Evolutionary conservation across 768 basidiomycete species (phyloP), one percentile per base, ranked within the genome.

Genomic region (Auriscalpium microsporum): DNA sequence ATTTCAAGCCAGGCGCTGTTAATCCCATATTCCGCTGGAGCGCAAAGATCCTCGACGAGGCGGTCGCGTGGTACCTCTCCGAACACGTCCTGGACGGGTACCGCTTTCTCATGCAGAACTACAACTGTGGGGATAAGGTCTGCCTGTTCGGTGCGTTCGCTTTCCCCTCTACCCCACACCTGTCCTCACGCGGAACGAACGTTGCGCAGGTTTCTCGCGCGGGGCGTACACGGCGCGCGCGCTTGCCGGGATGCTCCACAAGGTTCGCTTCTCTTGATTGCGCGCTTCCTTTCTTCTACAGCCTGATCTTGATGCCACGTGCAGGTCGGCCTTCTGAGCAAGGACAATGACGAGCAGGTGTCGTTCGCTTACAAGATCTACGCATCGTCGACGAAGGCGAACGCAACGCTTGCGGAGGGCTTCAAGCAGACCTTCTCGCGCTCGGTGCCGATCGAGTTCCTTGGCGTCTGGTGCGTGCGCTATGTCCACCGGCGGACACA

Each of bases 61-160:
- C 85, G 0, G 68, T 89, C 56, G 90, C 89, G 19, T 89, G 86
- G 87, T 89, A 84, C 62, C 72, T 90, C 44, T 81, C 83, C 52
- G 76, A 64, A 1, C 87, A 90, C 68, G 83, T 90, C 21, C 78
- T 82, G 69, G 83, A 78, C 9, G 90, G 90, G 0, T 92, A 91
- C 68, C 73, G 71, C 58, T 91, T 84, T 67, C 69, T 91, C 52
- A 90, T 91, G 89, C 76, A 85, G 58, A 90, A 86, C 62, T 89
- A 85, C 64, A 73, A 71, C n/a, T 62, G 69, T 0, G 90, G 88
- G 1, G 87, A 89, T 65, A 87, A 77, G 66, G 79, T 90, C 35
- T 88, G 83, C 63, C 67, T 90, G 19, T 88, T 89, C 55, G 87
- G 85, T 83, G 54, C 23, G 72, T 62, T 11, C 38, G 40, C 36